phyloP scores from a whole-genome alignment of 1,139 yeast genomes.

The Saccharomycopsis phalli region DNA sequence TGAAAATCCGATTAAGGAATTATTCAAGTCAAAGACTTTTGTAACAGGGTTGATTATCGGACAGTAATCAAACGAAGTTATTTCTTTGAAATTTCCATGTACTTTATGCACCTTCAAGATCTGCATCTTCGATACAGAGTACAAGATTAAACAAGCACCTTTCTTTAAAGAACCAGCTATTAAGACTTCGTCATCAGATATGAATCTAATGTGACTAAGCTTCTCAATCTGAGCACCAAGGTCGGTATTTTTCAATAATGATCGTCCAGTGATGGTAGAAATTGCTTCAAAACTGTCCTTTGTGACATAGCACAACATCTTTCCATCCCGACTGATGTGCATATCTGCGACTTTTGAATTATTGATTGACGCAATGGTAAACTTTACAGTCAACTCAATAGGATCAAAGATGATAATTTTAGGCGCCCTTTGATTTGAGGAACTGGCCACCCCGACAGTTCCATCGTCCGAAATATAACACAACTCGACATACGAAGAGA shows the following conservation, averaged over 20 bases:
- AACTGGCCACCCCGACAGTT: conserved; percentile 51
- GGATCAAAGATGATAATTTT: conserved; percentile 56
- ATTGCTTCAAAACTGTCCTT: conserved; percentile 44
- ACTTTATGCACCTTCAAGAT: conserved; percentile 37
- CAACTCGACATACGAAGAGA: conserved; percentile 21
- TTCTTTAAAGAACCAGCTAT: conserved; percentile 47
- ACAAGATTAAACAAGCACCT: conserved; percentile 35
- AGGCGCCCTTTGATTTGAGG: conserved; percentile 43
- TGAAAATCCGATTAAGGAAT: conserved; percentile 56
- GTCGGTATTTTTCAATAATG: conserved; percentile 30
- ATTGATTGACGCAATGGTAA: conserved; percentile 44
- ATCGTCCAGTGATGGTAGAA: conserved; percentile 37
- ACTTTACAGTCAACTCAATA: conserved; percentile 40
- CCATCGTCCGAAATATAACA: conserved; percentile 46
- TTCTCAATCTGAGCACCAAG: conserved; percentile 24
- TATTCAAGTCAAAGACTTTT: conserved; percentile 24
- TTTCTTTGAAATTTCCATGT: conserved; percentile 48
- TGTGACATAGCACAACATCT: conserved; percentile 50
- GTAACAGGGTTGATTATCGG: conserved; percentile 20
- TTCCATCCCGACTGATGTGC: conserved; percentile 40
- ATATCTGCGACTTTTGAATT: conserved; percentile 40
- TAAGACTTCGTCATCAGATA: conserved; percentile 43
- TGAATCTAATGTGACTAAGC: conserved; percentile 53
- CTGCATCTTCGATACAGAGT: conserved; percentile 31
- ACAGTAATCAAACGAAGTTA: conserved; percentile 58